Conservation (phyloP, 768 basidiomycete species). For the Lactarius akahatsu region DNA sequence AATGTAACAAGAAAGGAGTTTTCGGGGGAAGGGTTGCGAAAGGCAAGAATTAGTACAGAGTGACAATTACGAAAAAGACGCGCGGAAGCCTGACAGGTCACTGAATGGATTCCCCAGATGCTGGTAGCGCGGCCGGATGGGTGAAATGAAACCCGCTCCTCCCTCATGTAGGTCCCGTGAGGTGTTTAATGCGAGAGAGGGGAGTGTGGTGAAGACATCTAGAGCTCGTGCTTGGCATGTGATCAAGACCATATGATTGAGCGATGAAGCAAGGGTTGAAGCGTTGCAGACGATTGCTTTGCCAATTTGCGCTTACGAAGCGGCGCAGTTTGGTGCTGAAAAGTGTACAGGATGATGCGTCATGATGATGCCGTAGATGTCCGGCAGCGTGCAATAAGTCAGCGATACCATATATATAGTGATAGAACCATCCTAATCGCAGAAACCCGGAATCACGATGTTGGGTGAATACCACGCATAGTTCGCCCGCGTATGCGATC, state of each 20-base stretch:
- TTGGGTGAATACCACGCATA: background rate
- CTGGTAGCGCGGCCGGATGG: constrained; percentile 26
- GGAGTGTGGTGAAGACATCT: constrained; percentile 14
- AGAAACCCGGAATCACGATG: background rate
- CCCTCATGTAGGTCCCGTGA: constrained; percentile 26
- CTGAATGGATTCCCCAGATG: constrained; percentile 7
- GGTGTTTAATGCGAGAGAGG: constrained; percentile 13
- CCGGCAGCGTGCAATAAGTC: constrained; percentile 11
- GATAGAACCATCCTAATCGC: background rate
- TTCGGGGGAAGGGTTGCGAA: background rate
- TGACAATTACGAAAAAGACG: constrained; percentile 19
- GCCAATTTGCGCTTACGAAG: constrained; percentile 10
- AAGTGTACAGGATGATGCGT: constrained; percentile 1
- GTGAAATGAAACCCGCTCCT: constrained; percentile 18
- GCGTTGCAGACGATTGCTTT: constrained; percentile 2
- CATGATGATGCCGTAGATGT: constrained; percentile 2
- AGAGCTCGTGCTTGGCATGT: constrained; percentile 20
- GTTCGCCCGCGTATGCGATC: background rate
- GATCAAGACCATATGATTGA: constrained; percentile 23
- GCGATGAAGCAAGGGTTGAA: constrained; percentile 9
- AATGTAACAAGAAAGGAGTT: background rate
- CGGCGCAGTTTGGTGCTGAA: background rate
- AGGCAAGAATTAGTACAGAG: background rate
- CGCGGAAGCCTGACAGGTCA: constrained; percentile 6
- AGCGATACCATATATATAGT: background rate